Base-by-base conservation (phyloP, 2,329 filamentous ascomycete species). In the Tolypocladium guangdongense region DNA sequence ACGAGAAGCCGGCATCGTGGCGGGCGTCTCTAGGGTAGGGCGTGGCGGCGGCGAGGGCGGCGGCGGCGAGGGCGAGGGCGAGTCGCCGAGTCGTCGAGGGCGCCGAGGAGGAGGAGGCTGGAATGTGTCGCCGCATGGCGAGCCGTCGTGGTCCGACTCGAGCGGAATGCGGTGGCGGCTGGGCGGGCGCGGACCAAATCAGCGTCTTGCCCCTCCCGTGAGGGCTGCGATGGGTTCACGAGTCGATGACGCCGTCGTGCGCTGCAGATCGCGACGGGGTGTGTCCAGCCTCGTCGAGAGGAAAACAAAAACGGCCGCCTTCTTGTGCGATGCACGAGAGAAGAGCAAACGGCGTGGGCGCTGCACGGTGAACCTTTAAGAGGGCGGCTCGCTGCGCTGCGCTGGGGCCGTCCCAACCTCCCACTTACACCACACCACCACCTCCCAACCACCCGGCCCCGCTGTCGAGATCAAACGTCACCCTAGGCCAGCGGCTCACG, bases 21-120 rank as follows among this genome's bases (percentile, higher is more conserved):
- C 78, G 63, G 55, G 71, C 68, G 59, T 80, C 75, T 61, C 70
- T 72, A 43, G 78, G 78, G 54, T 72, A 77, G 0, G 81, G 80
- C 27, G 68, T 64, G 20, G 78, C 78, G 50, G 64, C 60, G 56
- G 61, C 62, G 57, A 59, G 45, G 33, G 58, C 52, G 58, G 59
- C 46, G 54, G 43, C 41, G 46, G 52, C 53, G 57, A 62, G 54
- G 53, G 58, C 16, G 27, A 53, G 27, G 37, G n/a, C 18, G 16
- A 32, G 51, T 8, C 16, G 5, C 24, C 43, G 24, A 27, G 24
- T 37, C 39, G 27, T 27, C 18, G 37, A 32, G 5, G 50, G 20
- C 7, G n/a, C 12, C 30, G 50, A 7, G 30, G 39, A 43, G 5
- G 27, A 43, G 37, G 49, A 47, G 41, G 16, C 50, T 32, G 39